These are phyloP conservation scores for Selenicereus undatus DNA, from an alignment of 148 eudicot genomes.

Conservation along the genomic window DNA sequence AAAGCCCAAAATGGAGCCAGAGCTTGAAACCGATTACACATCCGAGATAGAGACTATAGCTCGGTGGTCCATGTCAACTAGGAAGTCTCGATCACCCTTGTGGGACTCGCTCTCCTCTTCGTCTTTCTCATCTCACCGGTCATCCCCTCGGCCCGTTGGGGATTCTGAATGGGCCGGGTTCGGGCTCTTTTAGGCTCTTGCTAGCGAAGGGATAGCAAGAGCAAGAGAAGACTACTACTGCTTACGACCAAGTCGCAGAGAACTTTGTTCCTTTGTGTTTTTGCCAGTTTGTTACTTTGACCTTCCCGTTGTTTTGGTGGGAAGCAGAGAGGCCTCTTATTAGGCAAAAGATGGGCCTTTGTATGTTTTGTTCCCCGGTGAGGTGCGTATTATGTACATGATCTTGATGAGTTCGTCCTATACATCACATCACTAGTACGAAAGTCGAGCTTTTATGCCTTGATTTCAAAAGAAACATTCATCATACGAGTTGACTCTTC, in stretches of 20 bases:
- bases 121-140: conserved; percentile 10
- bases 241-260: too few species aligned
- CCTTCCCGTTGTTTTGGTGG: conserved; percentile 2
- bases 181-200: background rate
- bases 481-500: background rate
- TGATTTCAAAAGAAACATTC: background rate
- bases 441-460: background rate
- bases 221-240: too few species aligned
- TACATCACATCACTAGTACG: background rate
- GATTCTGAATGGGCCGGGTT: conserved; percentile 6
- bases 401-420: background rate
- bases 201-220: too few species aligned
- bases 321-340: background rate
- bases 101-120: conserved; percentile 10
- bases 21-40: conserved; percentile 9
- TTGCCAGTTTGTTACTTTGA: background rate
- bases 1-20: conserved; percentile 22
- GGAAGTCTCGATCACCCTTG: background rate
- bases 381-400: background rate
- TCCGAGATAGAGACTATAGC: conserved; percentile 5
- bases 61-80: conserved; percentile 14
- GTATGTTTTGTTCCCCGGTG: background rate
- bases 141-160: background rate
- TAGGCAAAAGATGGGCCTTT: background rate
- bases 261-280: background rate